phyloP scores from a whole-genome alignment of 2,329 filamentous ascomycete species.

The Alternaria triticimaculans region DNA sequence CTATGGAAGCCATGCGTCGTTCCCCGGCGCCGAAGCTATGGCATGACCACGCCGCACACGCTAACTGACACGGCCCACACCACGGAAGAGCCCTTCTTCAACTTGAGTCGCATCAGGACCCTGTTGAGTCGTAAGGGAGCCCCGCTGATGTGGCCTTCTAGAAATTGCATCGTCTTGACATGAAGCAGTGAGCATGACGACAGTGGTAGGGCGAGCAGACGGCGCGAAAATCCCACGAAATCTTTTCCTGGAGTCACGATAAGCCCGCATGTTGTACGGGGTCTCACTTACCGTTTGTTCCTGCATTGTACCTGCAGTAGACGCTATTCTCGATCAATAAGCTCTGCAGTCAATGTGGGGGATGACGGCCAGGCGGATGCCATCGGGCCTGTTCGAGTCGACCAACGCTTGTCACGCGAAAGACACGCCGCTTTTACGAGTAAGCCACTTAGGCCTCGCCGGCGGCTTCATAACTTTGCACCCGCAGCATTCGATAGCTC shows the following conservation, averaged over 20 bases:
- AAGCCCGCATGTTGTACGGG: slow-evolving; percentile 18
- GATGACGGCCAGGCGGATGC: slow-evolving; percentile 19
- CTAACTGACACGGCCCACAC: slow-evolving; percentile 22
- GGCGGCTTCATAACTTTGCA: slow-evolving; percentile 30
- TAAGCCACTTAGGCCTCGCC: slow-evolving; percentile 27
- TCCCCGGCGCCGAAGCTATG: slow-evolving; percentile 48
- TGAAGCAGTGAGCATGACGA: slow-evolving; percentile 13
- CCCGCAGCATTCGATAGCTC: slow-evolving; percentile 43
- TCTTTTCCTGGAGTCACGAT: slow-evolving; percentile 28
- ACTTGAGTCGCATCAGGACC: slow-evolving; percentile 39
- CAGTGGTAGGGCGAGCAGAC: slow-evolving; percentile 3
- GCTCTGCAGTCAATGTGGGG: slow-evolving; percentile 42
- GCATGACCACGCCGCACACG: slow-evolving; percentile 33
- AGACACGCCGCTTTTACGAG: slow-evolving; percentile 17
- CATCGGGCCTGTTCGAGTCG: slow-evolving; percentile 36
- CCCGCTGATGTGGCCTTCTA: slow-evolving; percentile 43
- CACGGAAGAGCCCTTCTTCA: slow-evolving; percentile 33
- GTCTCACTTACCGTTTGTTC: slow-evolving; percentile 27
- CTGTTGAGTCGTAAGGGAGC: slow-evolving; percentile 34
- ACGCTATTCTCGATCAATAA: slow-evolving; percentile 33
- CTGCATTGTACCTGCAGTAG: slow-evolving; percentile 50
- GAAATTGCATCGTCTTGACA: slow-evolving; percentile 29
- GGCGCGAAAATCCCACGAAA: slow-evolving; percentile 9
- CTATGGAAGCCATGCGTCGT: slow-evolving; percentile 47
- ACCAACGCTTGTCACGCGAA: slow-evolving; percentile 38